These are phyloP conservation scores for Pseudogymnoascus destructans DNA, from an alignment of 2,329 filamentous ascomycete genomes.

Conservation along the genomic window DNA sequence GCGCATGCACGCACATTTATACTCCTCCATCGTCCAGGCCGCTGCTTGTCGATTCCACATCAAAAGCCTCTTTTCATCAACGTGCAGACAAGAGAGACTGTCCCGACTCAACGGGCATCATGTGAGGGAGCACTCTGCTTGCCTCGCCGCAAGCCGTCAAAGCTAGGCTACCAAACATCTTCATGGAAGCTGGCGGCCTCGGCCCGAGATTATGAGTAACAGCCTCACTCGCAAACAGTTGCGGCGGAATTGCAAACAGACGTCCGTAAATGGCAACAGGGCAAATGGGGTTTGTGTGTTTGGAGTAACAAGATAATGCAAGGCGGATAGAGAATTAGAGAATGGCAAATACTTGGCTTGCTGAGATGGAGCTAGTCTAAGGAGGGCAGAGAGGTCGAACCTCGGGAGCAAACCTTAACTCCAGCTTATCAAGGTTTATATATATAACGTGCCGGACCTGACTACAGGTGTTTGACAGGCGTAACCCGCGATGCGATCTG, in stretches of 20 bases:
- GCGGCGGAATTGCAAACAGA: neutral
- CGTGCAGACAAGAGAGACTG: neutral
- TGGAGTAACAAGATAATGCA: conserved; percentile 1
- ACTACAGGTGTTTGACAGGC: neutral
- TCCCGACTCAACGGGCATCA: neutral
- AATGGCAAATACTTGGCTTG: neutral
- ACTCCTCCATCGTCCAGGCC: neutral
- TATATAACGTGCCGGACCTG: conserved; percentile 1
- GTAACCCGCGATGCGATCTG: neutral
- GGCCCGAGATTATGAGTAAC: neutral
- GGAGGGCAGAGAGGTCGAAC: neutral
- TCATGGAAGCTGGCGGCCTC: neutral
- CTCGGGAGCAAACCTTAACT: neutral
- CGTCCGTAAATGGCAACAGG: neutral
- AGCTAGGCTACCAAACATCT: conserved; percentile 4
- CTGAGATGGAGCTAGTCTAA: neutral
- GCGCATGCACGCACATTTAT: neutral
- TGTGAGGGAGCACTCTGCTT: conserved; percentile 1
- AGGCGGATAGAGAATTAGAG: neutral
- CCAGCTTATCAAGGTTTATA: neutral
- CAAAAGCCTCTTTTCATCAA: neutral
- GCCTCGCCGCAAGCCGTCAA: neutral
- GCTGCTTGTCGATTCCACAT: conserved; percentile 1
- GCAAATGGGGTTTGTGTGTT: neutral
- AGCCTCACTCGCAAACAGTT: neutral